Conservation (phyloP, 805 yeast genomes). For the Candida chilensis region DNA sequence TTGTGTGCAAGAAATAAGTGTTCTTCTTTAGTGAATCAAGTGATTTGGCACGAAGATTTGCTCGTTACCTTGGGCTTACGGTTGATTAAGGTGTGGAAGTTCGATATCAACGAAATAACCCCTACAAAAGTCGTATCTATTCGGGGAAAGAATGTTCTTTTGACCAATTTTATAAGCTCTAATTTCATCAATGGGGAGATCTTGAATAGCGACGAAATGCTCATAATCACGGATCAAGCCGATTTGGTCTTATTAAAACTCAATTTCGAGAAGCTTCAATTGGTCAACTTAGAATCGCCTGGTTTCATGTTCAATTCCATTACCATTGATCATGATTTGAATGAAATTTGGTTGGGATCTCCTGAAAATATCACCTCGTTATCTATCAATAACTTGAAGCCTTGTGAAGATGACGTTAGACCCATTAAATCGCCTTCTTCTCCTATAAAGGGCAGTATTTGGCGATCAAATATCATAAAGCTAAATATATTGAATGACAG, state of each 20-base stretch:
- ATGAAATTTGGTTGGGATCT: conserved; percentile 16
- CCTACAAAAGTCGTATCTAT: conserved; percentile 17
- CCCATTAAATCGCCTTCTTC: conserved; percentile 10
- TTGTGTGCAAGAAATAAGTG: conserved; percentile 52
- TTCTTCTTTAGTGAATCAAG: conserved; percentile 44
- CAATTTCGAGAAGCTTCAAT: conserved; percentile 11
- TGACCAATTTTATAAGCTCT: conserved; percentile 39
- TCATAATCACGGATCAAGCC: conserved; percentile 20
- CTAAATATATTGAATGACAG: conserved; percentile 12
- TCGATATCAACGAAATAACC: conserved; percentile 13
- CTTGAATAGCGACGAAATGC: conserved; percentile 22
- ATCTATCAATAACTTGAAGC: conserved; percentile 6
- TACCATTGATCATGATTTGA: conserved; percentile 6
- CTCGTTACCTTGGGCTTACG: conserved; percentile 54
- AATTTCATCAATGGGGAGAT: conserved; percentile 34
- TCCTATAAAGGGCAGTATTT: conserved; percentile 11
- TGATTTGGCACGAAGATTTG: conserved; percentile 43
- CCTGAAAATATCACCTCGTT: conserved; percentile 6
- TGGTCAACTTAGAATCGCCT: conserved; percentile 4
- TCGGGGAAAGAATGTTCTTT: conserved; percentile 50
- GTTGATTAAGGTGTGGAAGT: conserved; percentile 54
- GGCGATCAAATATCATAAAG: conserved; percentile 19
- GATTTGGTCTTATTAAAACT: conserved; percentile 19
- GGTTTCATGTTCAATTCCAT: conserved; percentile 8
- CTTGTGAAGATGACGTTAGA: conserved; percentile 1